A percentile compares a stretch with the other conserved stretches of the same genome.
These are phyloP conservation scores for Sodiomyces alkalinus DNA, from an alignment of 2,329 filamentous ascomycete species.

Conservation along the genomic window DNA sequence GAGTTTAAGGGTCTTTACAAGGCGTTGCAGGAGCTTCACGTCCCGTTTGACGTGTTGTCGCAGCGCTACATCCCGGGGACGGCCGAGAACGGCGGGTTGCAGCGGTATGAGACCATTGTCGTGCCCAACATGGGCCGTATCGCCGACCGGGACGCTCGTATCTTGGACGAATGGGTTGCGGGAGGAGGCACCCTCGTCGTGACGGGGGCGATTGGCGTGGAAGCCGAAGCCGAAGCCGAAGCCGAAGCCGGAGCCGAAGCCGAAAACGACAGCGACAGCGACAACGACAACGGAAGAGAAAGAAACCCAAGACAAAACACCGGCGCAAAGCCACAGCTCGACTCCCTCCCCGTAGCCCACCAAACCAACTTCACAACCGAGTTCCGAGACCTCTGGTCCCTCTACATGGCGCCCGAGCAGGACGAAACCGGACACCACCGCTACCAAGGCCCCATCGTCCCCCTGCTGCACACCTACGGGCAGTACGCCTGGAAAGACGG, in stretches of 20 bases:
- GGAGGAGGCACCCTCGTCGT: slow-evolving; percentile 5
- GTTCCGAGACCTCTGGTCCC: slow-evolving; percentile 3
- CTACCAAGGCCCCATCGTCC: slow-evolving; percentile 6
- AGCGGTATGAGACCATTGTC: slow-evolving; percentile 5
- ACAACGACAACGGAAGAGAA: no score
- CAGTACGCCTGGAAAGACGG: slow-evolving; percentile 6
- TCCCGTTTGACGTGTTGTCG: slow-evolving; percentile 7
- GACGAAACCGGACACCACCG: slow-evolving; percentile 3
- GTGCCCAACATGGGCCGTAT: slow-evolving; percentile 7
- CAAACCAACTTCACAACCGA: slow-evolving; percentile 1
- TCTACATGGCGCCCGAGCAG: slow-evolving; percentile 6
- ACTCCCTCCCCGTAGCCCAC: slow-evolving; percentile 4
- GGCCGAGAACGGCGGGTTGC: slow-evolving; percentile 4
- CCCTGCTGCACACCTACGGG: slow-evolving; percentile 5
- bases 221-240: no score
- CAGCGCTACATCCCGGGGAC: slow-evolving; percentile 5
- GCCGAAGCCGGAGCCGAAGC: no score
- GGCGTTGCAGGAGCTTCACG: slow-evolving; percentile 8
- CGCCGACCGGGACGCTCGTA: not conserved
- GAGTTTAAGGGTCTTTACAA: slow-evolving; percentile 9
- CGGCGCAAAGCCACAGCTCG: no score
- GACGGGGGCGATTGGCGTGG: slow-evolving; percentile 6
- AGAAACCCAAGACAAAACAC: no score
- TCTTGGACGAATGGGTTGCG: slow-evolving; percentile 6
- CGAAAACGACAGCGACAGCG: not conserved